A percentile compares a stretch with the other conserved stretches of the same genome.
Evolutionary conservation across 306 rosid genomes (phyloP).

Genomic region (Aeschynomene evenia): DNA sequence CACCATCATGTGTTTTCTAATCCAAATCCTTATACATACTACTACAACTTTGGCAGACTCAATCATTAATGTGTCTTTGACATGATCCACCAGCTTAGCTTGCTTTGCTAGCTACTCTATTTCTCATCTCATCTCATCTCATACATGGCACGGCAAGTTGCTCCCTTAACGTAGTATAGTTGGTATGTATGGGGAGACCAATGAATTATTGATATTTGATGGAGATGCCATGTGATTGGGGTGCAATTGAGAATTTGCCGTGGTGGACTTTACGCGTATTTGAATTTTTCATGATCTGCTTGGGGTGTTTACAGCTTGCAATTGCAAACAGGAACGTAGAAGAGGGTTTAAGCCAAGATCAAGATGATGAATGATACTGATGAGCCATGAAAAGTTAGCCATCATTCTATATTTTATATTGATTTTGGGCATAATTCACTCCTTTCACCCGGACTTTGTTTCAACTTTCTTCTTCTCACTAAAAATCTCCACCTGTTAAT

Average conservation of each 20-base stretch:
- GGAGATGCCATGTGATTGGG: neutral
- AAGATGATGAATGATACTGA: neutral
- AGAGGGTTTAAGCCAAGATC: neutral
- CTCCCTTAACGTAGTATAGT: too few relatives aligned
- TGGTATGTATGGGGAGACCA: too few relatives aligned
- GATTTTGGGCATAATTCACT: neutral
- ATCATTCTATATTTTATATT: neutral
- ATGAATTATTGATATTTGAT: slow-evolving; percentile 4
- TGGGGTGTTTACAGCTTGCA: slow-evolving; percentile 44
- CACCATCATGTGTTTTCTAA: slow-evolving; percentile 24
- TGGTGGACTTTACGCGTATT: slow-evolving; percentile 26
- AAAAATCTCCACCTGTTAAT: neutral
- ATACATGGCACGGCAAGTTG: too few relatives aligned
- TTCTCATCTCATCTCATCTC: too few relatives aligned
- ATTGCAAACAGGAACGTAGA: too few relatives aligned
- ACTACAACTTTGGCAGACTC: neutral
- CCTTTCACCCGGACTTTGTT: slow-evolving; percentile 33
- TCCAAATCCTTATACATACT: slow-evolving; percentile 4
- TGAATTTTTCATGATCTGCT: too few relatives aligned
- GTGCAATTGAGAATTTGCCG: slow-evolving; percentile 12
- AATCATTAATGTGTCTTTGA: slow-evolving; percentile 17
- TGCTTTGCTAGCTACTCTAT: too few relatives aligned
- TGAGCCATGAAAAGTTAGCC: slow-evolving; percentile 8
- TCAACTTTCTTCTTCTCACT: too few relatives aligned
- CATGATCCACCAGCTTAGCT: neutral